Evolutionary conservation across 345 rosid genomes (phyloP).

Genomic region (Lenwebbia sp.): DNA sequence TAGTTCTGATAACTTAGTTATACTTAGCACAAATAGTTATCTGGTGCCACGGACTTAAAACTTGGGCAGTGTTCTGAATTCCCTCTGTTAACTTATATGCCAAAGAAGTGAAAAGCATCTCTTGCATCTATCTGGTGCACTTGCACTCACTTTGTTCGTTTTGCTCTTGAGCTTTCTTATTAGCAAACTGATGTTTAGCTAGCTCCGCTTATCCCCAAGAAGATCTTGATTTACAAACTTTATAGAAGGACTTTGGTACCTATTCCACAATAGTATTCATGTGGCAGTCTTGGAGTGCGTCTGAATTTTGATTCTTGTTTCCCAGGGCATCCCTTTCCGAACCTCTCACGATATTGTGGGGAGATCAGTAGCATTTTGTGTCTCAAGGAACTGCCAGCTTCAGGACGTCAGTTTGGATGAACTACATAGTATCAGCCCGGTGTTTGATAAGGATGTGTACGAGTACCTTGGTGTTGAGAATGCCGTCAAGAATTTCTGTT

Average conservation of each 20-base stretch:
- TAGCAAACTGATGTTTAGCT: neutral
- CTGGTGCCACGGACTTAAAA: neutral
- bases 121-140: neutral
- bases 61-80: neutral
- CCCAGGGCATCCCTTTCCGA: slow-evolving; percentile 85
- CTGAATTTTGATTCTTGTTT: neutral
- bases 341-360: slow-evolving; percentile 94
- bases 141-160: neutral
- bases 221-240: neutral
- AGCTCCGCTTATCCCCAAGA: neutral
- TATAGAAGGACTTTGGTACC: neutral
- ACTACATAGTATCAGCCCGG: slow-evolving; percentile 46
- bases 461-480: slow-evolving; percentile 73
- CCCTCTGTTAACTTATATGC: neutral
- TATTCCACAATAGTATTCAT: neutral
- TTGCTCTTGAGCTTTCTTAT: neutral
- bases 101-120: neutral
- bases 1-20: neutral
- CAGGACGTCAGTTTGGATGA: slow-evolving; percentile 65
- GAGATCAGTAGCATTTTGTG: slow-evolving; percentile 73
- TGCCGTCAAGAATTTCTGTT: slow-evolving; percentile 64
- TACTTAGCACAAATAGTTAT: neutral
- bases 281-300: neutral
- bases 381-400: slow-evolving; percentile 60
- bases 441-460: slow-evolving; percentile 62